Percentiles rank a stretch among this genome's conserved stretches.
phyloP scores from a whole-genome alignment of 2,329 filamentous ascomycete genomes.

The Cercospora sp. region DNA sequence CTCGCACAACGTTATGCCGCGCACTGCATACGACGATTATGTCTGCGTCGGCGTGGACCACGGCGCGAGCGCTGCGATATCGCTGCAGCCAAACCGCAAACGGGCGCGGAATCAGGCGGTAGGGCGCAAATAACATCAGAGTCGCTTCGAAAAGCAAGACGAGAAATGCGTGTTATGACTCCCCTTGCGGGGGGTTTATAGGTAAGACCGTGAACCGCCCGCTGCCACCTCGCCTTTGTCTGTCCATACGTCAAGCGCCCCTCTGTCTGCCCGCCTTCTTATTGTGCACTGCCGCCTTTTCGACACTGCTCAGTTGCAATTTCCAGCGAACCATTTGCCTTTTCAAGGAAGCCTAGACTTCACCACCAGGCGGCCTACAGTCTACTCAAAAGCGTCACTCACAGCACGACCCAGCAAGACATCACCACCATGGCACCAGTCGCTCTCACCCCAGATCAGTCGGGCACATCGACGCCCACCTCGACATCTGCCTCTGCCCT shows the following conservation, averaged over 20 bases:
- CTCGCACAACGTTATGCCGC: background rate
- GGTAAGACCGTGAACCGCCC: conserved; percentile 7
- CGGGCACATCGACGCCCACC: conserved; percentile 41
- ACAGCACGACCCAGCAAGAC: background rate
- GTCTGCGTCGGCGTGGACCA: background rate
- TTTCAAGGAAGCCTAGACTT: background rate
- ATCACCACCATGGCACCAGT: conserved; percentile 35
- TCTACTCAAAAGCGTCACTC: background rate
- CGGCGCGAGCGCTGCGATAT: background rate
- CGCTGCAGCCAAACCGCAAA: background rate
- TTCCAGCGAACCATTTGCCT: background rate
- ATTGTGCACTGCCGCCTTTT: background rate
- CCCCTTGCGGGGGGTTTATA: background rate
- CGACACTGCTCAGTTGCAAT: background rate
- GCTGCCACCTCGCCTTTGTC: background rate
- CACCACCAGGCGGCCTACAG: background rate
- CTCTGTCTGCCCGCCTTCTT: background rate
- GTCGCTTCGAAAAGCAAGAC: background rate
- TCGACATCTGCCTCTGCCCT: conserved; percentile 39
- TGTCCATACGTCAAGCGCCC: background rate
- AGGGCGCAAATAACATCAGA: conserved; percentile 2
- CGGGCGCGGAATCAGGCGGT: background rate
- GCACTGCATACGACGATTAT: background rate
- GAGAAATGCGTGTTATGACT: conserved; percentile 1
- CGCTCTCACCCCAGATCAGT: conserved; percentile 39